A percentile compares a stretch with the other conserved stretches of the same genome.
phyloP scores from a whole-genome alignment of 805 yeast genomes.

The Dipodascopsis uninucleata region DNA sequence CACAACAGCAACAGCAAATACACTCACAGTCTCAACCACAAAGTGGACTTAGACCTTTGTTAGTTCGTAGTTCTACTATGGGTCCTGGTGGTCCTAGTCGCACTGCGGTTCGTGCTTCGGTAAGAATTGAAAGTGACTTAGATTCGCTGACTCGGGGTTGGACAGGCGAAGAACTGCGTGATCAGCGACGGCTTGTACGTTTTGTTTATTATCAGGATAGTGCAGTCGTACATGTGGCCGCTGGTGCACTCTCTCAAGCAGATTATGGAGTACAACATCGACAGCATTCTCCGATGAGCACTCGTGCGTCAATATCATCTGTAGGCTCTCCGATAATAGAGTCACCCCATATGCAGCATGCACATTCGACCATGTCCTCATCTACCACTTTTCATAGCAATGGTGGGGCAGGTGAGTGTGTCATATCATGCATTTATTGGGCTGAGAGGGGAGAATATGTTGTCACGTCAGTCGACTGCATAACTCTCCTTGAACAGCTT shows the following conservation, averaged over 20 bases:
- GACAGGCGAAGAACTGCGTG: slow-evolving; percentile 44
- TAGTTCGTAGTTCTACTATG: neutral
- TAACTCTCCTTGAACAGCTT: slow-evolving; percentile 53
- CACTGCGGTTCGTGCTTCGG: slow-evolving; percentile 29
- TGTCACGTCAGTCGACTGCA: slow-evolving; percentile 64
- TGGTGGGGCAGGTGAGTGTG: slow-evolving; percentile 22
- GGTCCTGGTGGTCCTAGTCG: slow-evolving; percentile 3
- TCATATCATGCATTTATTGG: slow-evolving; percentile 52
- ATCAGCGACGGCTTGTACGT: slow-evolving; percentile 48
- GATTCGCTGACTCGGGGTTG: slow-evolving; percentile 44
- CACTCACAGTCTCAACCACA: slow-evolving; percentile 5
- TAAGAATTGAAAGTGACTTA: slow-evolving; percentile 35
- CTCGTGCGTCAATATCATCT: too few relatives aligned
- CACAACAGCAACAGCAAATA: slow-evolving; percentile 7
- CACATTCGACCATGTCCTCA: neutral
- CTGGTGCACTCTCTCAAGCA: slow-evolving; percentile 14
- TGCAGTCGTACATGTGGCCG: slow-evolving; percentile 35
- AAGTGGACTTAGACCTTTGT: neutral
- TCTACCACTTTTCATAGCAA: neutral
- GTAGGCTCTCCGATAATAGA: too few relatives aligned
- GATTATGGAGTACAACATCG: slow-evolving; percentile 17
- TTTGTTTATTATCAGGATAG: slow-evolving; percentile 34
- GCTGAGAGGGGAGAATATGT: slow-evolving; percentile 46
- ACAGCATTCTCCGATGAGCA: slow-evolving; percentile 9
- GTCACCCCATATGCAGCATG: slow-evolving; percentile 2